Conservation (phyloP, 805 yeast species). For the Spathaspora arborariae region DNA sequence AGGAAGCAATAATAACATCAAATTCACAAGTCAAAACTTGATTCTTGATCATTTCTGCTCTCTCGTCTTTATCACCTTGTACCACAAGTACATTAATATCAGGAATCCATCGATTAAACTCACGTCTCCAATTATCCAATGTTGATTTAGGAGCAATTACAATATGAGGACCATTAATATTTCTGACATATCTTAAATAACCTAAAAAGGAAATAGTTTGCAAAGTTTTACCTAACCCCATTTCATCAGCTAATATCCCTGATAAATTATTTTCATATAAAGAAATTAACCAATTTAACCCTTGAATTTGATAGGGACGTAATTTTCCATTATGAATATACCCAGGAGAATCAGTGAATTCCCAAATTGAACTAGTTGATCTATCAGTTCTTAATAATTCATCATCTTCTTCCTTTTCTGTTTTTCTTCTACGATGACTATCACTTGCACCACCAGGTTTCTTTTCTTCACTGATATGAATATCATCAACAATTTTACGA, state of each 20-base stretch:
- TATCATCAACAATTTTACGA: constrained; percentile 45
- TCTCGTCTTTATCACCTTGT: constrained; percentile 71
- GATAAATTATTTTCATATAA: constrained; percentile 64
- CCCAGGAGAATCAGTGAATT: constrained; percentile 49
- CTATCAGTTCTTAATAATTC: constrained; percentile 56
- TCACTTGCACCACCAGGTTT: constrained; percentile 7
- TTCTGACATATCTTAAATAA: constrained; percentile 58
- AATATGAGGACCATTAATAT: constrained; percentile 66
- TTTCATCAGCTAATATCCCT: constrained; percentile 81
- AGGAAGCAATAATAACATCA: constrained; percentile 69
- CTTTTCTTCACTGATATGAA: constrained; percentile 19
- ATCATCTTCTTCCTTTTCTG: constrained; percentile 77
- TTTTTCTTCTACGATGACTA: constrained; percentile 44
- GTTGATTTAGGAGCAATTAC: constrained; percentile 80
- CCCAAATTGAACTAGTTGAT: constrained; percentile 33
- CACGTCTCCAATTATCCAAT: constrained; percentile 76
- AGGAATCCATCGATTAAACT: constrained; percentile 76
- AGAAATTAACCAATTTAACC: constrained; percentile 73
- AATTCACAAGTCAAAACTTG: constrained; percentile 57
- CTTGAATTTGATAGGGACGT: constrained; percentile 76
- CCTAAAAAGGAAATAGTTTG: constrained; percentile 78
- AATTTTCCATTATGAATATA: constrained; percentile 51
- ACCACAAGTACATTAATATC: constrained; percentile 66
- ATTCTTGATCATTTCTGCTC: constrained; percentile 50
- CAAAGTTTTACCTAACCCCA: constrained; percentile 81